phyloP scores from a whole-genome alignment of 176 grass and related monocot genomes.

The Hsuehochloa calcarea region DNA sequence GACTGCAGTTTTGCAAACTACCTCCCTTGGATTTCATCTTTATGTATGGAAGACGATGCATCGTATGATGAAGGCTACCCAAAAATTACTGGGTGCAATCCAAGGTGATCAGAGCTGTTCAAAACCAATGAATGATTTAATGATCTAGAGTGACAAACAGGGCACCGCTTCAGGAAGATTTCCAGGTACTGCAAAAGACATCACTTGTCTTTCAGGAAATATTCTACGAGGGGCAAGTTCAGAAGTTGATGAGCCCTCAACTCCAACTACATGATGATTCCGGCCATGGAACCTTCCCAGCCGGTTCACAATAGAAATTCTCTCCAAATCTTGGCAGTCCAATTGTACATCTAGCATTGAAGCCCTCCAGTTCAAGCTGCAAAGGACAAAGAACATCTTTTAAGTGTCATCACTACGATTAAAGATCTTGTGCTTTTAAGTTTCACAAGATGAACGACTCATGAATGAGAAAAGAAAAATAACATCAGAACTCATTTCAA shows the following conservation, averaged over 20 bases:
- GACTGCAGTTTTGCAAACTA: conserved; percentile 16
- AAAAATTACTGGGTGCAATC: conserved; percentile 14
- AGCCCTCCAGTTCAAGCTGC: conserved; percentile 80
- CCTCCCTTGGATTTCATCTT: conserved; percentile 34
- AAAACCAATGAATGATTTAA: conserved; percentile 35
- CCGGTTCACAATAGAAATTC: conserved; percentile 77
- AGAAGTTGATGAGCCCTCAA: conserved; percentile 51
- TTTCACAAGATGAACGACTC: not conserved
- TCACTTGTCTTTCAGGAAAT: conserved; percentile 74
- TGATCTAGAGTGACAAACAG: conserved; percentile 70
- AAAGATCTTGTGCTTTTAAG: not conserved
- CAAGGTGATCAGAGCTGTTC: not conserved
- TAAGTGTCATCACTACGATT: not conserved
- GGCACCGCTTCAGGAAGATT: conserved; percentile 71
- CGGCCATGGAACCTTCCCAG: conserved; percentile 86
- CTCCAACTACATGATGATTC: conserved; percentile 41
- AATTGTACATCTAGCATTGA: conserved; percentile 81
- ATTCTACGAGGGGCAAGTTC: conserved; percentile 43
- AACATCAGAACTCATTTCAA: not conserved
- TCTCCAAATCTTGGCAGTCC: conserved; percentile 94
- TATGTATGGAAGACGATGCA: conserved; percentile 37
- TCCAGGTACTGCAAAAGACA: conserved; percentile 57
- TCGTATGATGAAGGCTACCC: conserved; percentile 34
- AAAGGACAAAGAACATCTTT: conserved; percentile 18
- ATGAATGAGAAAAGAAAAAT: not conserved